Evolutionary conservation across 768 basidiomycete genomes (phyloP), one percentile per base, ranked within the genome.

Genomic region (Mycena galericulata): DNA sequence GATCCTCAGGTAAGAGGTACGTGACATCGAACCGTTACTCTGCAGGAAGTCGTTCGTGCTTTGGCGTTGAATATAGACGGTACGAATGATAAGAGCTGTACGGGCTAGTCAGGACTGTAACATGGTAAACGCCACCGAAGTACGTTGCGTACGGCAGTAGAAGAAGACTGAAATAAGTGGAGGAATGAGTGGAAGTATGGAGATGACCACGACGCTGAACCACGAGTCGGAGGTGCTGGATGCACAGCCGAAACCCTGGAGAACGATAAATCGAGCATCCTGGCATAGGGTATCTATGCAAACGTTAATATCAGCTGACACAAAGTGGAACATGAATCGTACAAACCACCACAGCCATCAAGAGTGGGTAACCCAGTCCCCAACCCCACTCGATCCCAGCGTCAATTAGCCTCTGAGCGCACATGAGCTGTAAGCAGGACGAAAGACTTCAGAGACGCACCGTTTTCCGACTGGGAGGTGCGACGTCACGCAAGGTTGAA

Each of bases 151-250:
- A 66, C 65, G 65, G 57, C 56, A 66, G 57, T 66, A 66, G 26
- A 66, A 59, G 30, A 66, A 53, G 49, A 66, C 54, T 9, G 65
- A 59, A 53, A 66, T 58, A 18, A 66, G 57, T 17, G 65, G 65
- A 12, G 65, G 65, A 45, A 66, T 66, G 65, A 59, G 26, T 26
- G 65, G 65, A 45, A 66, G 49, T n/a, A 66, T 32, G 24, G 49
- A 66, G 50, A 66, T 66, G 24, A 59, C 57, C 34, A 59, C 57
- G 49, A 66, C 56, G 15, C 65, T 66, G 65, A 66, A 66, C 65
- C 65, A 66, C n/a, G 65, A 66, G 38, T 66, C 57, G n/a, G 65
- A 59, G 15, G 65, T 53, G 17, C 57, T 59, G 40, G 57, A 66
- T 18, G 65, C 65, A 46, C 65, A 66, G 17, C 65, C 65, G 32